These are phyloP conservation scores for Penicillium sp. DNA, from an alignment of 2,329 filamentous ascomycete species.

Conservation along the genomic window DNA sequence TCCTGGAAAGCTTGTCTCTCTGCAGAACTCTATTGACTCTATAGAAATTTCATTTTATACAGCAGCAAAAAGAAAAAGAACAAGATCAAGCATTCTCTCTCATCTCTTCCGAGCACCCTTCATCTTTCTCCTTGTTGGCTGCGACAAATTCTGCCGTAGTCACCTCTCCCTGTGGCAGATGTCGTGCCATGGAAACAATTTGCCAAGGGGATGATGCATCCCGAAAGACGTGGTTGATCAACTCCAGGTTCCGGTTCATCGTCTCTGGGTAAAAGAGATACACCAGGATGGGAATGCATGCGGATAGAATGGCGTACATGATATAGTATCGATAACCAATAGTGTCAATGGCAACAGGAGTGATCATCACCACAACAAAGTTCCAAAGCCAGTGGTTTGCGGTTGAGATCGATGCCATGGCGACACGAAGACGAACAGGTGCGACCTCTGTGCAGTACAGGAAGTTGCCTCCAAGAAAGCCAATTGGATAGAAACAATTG, in stretches of 20 bases:
- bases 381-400: conserved; percentile 64
- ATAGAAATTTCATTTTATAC: no score
- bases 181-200: conserved; percentile 28
- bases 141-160: conserved; percentile 17
- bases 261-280: conserved; percentile 65
- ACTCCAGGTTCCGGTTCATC: conserved; percentile 62
- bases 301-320: conserved; percentile 53
- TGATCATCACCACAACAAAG: conserved; percentile 68
- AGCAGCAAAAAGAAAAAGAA: no score
- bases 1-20: no score
- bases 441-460: conserved; percentile 48
- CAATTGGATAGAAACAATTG: conserved; percentile 67
- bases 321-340: conserved; percentile 59
- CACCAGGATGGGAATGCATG: conserved; percentile 47
- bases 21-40: no score
- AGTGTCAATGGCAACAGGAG: conserved; percentile 60
- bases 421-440: conserved; percentile 58
- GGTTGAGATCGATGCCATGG: conserved; percentile 61
- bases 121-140: conserved; percentile 18
- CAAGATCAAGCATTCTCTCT: conserved; percentile 19
- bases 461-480: conserved; percentile 64
- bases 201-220: conserved; percentile 34
- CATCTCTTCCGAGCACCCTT: conserved; percentile 20
- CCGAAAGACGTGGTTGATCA: conserved; percentile 67
- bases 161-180: conserved; percentile 26